Percentiles rank a stretch among this genome's conserved stretches.
phyloP scores from a whole-genome alignment of 2,329 filamentous ascomycete species.

The Chaetomiaceae sp. region DNA sequence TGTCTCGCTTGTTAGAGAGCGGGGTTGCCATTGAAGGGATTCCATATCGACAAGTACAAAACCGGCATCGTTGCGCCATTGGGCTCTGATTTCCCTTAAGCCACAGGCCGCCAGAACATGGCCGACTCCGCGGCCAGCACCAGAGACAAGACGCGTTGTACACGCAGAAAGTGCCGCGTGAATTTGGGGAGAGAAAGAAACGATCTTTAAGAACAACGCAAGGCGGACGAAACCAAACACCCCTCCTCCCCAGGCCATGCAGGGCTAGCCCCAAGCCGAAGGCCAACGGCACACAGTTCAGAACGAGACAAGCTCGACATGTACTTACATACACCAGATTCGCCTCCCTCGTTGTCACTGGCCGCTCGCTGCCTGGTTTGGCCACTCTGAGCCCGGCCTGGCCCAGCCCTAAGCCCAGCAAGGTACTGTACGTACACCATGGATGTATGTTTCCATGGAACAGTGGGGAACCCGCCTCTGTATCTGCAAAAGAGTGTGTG shows the following conservation, averaged over 20 bases:
- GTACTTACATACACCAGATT: constrained; percentile 11
- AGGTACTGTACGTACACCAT: not conserved
- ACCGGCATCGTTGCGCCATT: not conserved
- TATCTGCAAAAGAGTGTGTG: not conserved
- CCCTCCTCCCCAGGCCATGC: not conserved
- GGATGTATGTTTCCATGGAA: not conserved
- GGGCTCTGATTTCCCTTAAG: constrained; percentile 8
- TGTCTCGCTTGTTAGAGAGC: constrained; percentile 9
- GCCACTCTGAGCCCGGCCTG: constrained; percentile 14
- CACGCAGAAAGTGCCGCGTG: constrained; percentile 15
- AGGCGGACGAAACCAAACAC: not conserved
- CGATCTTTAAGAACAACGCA: not conserved
- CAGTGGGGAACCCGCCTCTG: constrained; percentile 22
- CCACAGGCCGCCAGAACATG: constrained; percentile 19
- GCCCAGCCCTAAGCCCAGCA: constrained; percentile 11
- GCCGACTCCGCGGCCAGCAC: constrained; percentile 3
- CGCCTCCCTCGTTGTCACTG: constrained; percentile 15
- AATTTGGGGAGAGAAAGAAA: constrained; percentile 5
- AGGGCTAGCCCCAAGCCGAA: constrained; percentile 8
- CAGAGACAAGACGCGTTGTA: constrained; percentile 11
- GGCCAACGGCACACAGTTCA: constrained; percentile 16
- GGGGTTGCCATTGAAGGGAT: constrained; percentile 3
- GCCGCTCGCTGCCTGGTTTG: constrained; percentile 17
- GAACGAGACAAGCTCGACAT: constrained; percentile 9
- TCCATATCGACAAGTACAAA: not conserved